phyloP scores from a whole-genome alignment of 2,329 filamentous ascomycete genomes.

The Apiospora hydei region DNA sequence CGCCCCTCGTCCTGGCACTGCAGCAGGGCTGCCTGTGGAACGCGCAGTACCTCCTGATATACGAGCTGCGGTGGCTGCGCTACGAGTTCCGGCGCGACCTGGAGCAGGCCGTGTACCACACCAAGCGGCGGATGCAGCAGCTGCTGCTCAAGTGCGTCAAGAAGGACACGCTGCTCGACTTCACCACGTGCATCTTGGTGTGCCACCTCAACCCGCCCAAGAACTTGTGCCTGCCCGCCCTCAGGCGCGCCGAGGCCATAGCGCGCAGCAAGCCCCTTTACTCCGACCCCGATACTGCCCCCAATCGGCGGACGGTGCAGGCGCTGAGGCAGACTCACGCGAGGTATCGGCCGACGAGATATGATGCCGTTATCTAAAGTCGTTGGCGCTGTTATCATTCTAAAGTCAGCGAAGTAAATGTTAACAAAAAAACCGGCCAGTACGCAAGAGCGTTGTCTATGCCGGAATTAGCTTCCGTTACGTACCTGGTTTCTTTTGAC shows the following conservation, averaged over 20 bases:
- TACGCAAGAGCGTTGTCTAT: too few relatives aligned
- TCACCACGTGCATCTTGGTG: background rate
- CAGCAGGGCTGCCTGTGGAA: too few relatives aligned
- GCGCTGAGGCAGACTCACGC: too few relatives aligned
- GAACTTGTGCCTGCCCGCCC: background rate
- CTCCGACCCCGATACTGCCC: background rate
- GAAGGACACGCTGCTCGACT: background rate
- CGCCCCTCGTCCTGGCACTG: too few relatives aligned
- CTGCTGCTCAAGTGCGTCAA: background rate
- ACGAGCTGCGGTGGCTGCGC: too few relatives aligned
- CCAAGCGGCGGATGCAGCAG: too few relatives aligned
- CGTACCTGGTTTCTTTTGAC: too few relatives aligned
- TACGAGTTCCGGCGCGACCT: too few relatives aligned
- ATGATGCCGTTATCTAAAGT: background rate
- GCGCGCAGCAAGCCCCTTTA: background rate
- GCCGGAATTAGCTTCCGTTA: too few relatives aligned
- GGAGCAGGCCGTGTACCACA: too few relatives aligned
- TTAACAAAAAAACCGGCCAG: too few relatives aligned
- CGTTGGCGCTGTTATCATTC: background rate
- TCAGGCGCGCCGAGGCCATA: background rate
- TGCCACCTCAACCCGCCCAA: background rate
- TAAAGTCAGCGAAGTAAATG: background rate
- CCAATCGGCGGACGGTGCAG: background rate
- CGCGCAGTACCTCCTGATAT: too few relatives aligned
- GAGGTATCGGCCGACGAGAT: background rate